Evolutionary conservation across 495 filamentous ascomycete genomes (phyloP).

Genomic region (Lentithecium fluviatile): DNA sequence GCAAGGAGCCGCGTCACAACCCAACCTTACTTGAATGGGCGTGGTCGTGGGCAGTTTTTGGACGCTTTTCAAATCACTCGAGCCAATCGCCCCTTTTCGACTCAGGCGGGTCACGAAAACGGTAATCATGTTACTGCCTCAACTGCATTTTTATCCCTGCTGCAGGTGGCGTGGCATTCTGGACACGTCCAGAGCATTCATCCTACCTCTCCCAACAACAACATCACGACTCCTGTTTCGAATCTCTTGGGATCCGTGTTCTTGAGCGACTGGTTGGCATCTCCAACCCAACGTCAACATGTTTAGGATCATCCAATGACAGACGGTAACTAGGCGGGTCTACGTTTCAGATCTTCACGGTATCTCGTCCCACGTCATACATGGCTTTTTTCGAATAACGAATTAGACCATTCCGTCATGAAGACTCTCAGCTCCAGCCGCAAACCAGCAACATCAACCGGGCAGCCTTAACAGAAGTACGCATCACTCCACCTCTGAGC

Average conservation of each 20-base stretch:
- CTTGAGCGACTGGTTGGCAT: slow-evolving; percentile 2
- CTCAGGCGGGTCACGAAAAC: too few relatives aligned
- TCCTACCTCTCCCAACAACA: slow-evolving; percentile 3
- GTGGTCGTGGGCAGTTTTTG: too few relatives aligned
- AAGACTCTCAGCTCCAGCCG: too few relatives aligned
- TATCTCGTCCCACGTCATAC: slow-evolving; percentile 17
- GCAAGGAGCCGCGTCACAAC: too few relatives aligned
- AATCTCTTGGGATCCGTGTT: slow-evolving; percentile 11
- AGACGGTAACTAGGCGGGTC: not conserved
- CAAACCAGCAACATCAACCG: too few relatives aligned
- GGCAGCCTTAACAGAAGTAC: slow-evolving; percentile 2
- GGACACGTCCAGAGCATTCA: not conserved
- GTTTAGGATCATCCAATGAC: not conserved
- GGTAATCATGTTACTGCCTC: not conserved
- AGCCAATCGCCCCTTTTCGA: too few relatives aligned
- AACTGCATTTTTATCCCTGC: not conserved
- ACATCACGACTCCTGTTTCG: not conserved
- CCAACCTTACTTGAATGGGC: too few relatives aligned
- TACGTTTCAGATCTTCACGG: slow-evolving; percentile 14
- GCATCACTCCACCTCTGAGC: not conserved
- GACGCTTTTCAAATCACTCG: too few relatives aligned
- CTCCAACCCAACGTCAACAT: not conserved
- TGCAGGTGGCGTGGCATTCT: not conserved
- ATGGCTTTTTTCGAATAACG: not conserved
- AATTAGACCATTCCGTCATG: too few relatives aligned